Conservation (phyloP, 768 basidiomycete genomes). For the Amanita brunnescens region DNA sequence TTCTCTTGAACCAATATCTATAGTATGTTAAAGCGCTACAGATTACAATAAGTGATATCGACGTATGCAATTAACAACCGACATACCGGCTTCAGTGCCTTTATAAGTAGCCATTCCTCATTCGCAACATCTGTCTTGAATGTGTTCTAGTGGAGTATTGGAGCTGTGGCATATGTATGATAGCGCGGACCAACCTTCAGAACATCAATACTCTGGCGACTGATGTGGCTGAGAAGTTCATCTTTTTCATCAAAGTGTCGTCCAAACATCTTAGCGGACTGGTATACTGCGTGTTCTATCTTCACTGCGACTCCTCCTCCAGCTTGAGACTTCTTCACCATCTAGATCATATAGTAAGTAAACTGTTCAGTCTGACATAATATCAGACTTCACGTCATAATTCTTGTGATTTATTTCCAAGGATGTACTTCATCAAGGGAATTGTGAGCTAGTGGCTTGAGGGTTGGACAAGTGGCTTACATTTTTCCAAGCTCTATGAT, state of each 20-base stretch:
- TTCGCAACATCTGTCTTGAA: slow-evolving; percentile 86
- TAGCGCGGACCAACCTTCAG: slow-evolving; percentile 56
- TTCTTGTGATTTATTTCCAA: slow-evolving; percentile 96
- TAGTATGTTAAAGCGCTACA: slow-evolving; percentile 24
- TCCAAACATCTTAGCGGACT: slow-evolving; percentile 92
- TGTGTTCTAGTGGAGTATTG: slow-evolving; percentile 40
- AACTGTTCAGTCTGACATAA: slow-evolving; percentile 1
- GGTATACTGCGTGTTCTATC: slow-evolving; percentile 95
- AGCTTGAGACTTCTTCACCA: slow-evolving; percentile 90
- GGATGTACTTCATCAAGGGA: slow-evolving; percentile 56
- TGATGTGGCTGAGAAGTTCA: slow-evolving; percentile 84
- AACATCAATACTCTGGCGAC: slow-evolving; percentile 90
- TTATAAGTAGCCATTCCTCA: slow-evolving; percentile 93
- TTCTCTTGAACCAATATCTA: slow-evolving; percentile 7
- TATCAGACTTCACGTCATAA: slow-evolving; percentile 47
- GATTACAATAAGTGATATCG: background rate
- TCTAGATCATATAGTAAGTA: slow-evolving; percentile 29
- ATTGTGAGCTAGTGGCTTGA: slow-evolving; percentile 7
- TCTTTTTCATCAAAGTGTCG: slow-evolving; percentile 96
- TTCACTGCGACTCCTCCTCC: slow-evolving; percentile 97
- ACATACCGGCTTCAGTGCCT: slow-evolving; percentile 72
- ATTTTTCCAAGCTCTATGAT: slow-evolving; percentile 91
- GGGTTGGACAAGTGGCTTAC: slow-evolving; percentile 36
- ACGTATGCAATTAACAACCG: background rate
- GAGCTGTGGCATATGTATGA: background rate